Conservation (phyloP, 257 asterid genomes). For the Solanum chmielewskii region DNA sequence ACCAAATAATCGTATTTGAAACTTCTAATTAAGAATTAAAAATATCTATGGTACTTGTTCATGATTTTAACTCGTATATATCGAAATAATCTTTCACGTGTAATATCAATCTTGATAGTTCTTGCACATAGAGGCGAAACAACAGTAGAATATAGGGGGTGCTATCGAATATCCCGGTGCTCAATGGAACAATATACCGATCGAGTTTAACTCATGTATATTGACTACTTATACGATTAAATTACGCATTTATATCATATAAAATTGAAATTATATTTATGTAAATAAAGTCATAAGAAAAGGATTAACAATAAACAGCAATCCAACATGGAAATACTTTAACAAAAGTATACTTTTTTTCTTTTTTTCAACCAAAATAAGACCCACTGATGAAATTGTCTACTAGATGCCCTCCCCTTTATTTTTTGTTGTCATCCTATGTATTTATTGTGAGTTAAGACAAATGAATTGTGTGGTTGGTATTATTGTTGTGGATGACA, state of each 20-base stretch:
- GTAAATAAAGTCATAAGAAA: background rate
- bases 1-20: background rate
- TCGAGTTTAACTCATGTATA: background rate
- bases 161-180: background rate
- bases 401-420: background rate
- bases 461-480: background rate
- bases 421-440: background rate
- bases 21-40: background rate
- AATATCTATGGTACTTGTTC: background rate
- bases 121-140: no score
- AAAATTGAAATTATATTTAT: background rate
- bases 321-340: background rate
- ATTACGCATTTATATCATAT: background rate
- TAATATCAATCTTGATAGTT: background rate
- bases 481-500: conserved; percentile 23
- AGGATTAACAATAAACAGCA: background rate
- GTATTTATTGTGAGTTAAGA: background rate
- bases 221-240: background rate
- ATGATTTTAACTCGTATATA: background rate
- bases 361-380: background rate
- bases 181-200: background rate
- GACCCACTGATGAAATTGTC: background rate
- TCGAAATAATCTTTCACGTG: background rate
- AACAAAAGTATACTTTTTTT: background rate
- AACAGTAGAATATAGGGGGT: background rate